Percentiles rank a stretch among this genome's conserved stretches.
phyloP scores from a whole-genome alignment of 208 protist species.

The Balamuthia mandrillaris region DNA sequence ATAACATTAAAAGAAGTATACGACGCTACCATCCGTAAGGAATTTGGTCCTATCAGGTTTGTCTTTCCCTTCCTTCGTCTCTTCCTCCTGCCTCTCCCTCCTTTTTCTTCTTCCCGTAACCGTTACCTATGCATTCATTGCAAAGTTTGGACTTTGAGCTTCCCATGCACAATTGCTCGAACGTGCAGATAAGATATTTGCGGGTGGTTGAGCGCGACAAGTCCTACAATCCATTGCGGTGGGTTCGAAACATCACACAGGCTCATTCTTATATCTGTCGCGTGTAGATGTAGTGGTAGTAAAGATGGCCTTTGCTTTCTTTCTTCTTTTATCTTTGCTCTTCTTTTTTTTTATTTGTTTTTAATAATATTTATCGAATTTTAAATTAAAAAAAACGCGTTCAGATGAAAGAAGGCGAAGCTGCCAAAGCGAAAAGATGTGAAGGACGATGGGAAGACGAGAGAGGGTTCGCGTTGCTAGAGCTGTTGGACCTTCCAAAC shows the following conservation, averaged over 20 bases:
- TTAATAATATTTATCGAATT: no score
- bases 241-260: constrained; percentile 85
- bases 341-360: no score
- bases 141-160: constrained; percentile 87
- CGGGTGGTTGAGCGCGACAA: constrained; percentile 75
- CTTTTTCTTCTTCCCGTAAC: background rate
- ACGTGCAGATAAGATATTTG: constrained; percentile 67
- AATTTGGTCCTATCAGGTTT: constrained; percentile 46
- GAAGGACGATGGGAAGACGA: no score
- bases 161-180: constrained; percentile 76
- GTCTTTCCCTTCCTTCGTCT: background rate
- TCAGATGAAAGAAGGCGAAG: no score
- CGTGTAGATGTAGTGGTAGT: constrained; percentile 37
- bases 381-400: no score
- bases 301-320: no score
- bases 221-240: constrained; percentile 74
- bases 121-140: background rate
- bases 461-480: no score
- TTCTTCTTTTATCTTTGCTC: no score
- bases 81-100: background rate
- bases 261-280: constrained; percentile 81
- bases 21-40: constrained; percentile 60
- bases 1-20: constrained; percentile 29
- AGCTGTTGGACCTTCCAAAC: no score
- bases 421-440: no score